Evolutionary conservation across 257 asterid genomes (phyloP), one percentile per base, ranked within the genome.

Genomic region (Salvia splendens): DNA sequence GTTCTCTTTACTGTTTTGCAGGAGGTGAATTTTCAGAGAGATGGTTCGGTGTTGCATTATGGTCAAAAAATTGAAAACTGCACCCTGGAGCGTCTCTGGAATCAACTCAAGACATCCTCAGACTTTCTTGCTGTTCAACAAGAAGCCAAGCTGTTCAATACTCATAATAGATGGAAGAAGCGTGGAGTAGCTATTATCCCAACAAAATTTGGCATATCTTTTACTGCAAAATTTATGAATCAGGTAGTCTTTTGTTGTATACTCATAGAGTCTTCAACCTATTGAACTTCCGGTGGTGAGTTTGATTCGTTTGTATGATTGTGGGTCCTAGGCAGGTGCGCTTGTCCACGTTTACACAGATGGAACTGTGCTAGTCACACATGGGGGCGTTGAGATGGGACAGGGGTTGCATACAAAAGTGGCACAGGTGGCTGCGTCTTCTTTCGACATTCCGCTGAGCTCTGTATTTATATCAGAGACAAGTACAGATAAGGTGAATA

Each of bases 351-450:
- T 93, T 9, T 93, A 93, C 80, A 93, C 97, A 5, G 99, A 93
- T 80, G 99, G 99, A 78, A 93, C 99, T 47, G 96, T 88, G 70
- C 78, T 93, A 76, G 96, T 93, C 46, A 93, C 97, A 36, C 99
- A 93, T 59, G 99, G 99, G 7, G 99, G 99, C 57, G 97, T 93
- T 15, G 99, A 93, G 80, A 93, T 93, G 99, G 99, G 99, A 56
- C 99, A 93, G 72, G 97, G 99, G 73, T 81, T 93, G 86, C 99
- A 93, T 74, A 93, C 99, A 52, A 93, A 93, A 83, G 86, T 93
- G 65, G 97, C 97, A 51, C 99, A 93, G 80, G 78, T 93, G 61
- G 99, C 99, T 74, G 99, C 99, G 6, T 86, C 99, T 59, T 80
- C 85, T 64, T 90, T 93, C 71, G 35, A 84, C 77, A 86, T 93